Conservation (phyloP, 768 basidiomycete species). For the Mrakia frigida region DNA sequence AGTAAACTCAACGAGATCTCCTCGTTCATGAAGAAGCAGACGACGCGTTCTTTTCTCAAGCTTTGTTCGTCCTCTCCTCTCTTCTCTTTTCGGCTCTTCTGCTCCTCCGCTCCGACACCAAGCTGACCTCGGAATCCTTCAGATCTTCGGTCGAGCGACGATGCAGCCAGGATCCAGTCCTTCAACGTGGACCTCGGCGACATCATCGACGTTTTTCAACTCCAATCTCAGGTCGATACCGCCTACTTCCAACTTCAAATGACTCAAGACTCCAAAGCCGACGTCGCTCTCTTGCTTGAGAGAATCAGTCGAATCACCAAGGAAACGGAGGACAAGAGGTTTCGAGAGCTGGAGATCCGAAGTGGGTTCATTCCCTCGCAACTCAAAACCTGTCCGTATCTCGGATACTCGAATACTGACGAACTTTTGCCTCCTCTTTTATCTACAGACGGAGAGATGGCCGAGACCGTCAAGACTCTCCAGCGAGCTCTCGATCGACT, state of each 20-base stretch:
- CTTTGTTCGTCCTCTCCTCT: constrained; percentile 45
- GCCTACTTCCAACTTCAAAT: constrained; percentile 47
- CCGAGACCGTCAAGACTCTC: constrained; percentile 73
- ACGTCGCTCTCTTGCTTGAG: constrained; percentile 55
- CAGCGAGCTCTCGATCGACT: constrained; percentile 55
- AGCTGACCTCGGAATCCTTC: background rate
- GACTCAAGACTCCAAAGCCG: constrained; percentile 51
- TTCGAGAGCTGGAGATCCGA: constrained; percentile 55
- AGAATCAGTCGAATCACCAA: constrained; percentile 57
- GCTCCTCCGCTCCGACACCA: background rate
- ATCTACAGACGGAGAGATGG: constrained; percentile 56
- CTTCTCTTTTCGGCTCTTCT: background rate
- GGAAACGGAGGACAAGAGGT: constrained; percentile 60
- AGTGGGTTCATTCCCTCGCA: constrained; percentile 38
- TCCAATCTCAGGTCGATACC: constrained; percentile 35
- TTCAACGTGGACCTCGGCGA: constrained; percentile 50
- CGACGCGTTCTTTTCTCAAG: constrained; percentile 66
- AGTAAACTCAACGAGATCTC: constrained; percentile 36
- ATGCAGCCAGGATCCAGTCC: background rate
- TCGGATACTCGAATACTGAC: too few relatives aligned
- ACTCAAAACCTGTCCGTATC: too few relatives aligned
- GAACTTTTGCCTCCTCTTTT: background rate
- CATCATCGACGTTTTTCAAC: constrained; percentile 56
- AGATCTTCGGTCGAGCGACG: background rate
- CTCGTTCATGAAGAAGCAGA: constrained; percentile 56